Conservation (phyloP, 192 early-diverging fungal genomes). For the Paraglomus occultum region DNA sequence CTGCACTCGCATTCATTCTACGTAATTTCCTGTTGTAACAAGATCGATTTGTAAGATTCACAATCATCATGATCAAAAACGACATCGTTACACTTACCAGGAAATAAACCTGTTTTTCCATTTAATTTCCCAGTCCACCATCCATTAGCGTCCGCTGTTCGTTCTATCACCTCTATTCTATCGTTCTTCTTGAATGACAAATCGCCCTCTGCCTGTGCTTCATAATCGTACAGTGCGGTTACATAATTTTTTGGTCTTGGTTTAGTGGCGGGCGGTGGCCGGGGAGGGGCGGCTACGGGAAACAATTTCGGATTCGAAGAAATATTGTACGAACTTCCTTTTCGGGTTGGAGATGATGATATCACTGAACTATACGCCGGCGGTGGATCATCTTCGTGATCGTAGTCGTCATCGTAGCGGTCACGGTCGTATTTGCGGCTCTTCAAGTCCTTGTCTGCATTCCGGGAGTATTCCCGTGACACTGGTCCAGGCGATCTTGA, state of each 20-base stretch:
- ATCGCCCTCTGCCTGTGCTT: slow-evolving; percentile 70
- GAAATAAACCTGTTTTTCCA: slow-evolving; percentile 66
- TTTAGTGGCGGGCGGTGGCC: slow-evolving; percentile 38
- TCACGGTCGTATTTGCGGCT: no score
- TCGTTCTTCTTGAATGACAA: slow-evolving; percentile 71
- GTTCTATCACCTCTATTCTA: slow-evolving; percentile 63
- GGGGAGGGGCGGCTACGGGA: slow-evolving; percentile 31
- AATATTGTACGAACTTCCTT: slow-evolving; percentile 20
- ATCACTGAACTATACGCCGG: background rate
- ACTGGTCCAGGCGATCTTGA: background rate
- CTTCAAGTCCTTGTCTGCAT: no score
- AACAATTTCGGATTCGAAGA: slow-evolving; percentile 33
- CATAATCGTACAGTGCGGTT: slow-evolving; percentile 76
- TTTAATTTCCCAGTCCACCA: slow-evolving; percentile 83
- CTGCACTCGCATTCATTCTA: no score
- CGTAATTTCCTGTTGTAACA: background rate
- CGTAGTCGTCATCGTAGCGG: background rate
- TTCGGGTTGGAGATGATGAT: slow-evolving; percentile 17
- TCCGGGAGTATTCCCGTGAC: no score
- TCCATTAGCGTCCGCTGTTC: slow-evolving; percentile 58
- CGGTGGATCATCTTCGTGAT: slow-evolving; percentile 1
- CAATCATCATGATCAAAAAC: background rate
- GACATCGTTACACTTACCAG: slow-evolving; percentile 50
- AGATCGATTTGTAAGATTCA: background rate
- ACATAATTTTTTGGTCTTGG: slow-evolving; percentile 45